Base-by-base conservation (phyloP, 345 rosid species). In the Viola odorata region DNA sequence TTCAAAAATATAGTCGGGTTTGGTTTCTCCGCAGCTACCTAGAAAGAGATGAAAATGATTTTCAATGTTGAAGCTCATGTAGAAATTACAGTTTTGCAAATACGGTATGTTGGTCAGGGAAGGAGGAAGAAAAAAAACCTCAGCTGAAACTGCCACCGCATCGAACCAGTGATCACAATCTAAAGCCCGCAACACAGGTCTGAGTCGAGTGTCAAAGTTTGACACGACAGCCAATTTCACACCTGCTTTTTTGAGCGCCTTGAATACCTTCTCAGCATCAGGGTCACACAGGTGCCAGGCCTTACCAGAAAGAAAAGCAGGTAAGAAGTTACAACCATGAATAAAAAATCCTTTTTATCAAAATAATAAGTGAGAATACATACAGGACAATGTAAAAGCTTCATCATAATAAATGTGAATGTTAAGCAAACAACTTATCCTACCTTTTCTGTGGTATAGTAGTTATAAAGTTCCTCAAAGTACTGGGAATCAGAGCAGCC, bases 231-330 rank as follows among this genome's bases (percentile, higher is more conserved):
- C 97, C 71, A 88, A 60, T 67, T 94, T 94, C 8, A 94, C 88
- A 9, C 96, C 96, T 1, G 89, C 88, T 68, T 77, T 73, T 62
- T 78, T 86, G 40, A 94, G 79, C 60, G 96, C 95, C 69, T 75
- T 75, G 57, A 94, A 94, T 40, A 90, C 96, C 65, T 82, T 85
- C 80, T 74, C 92, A 38, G 97, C 95, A 36, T 86, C 91, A 17
- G 96, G 95, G 74, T 94, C 99, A 70, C 91, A 86, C 11, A 94
- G 81, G 81, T 85, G 91, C 99, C 99, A 94, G 8, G 99, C 99
- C 99, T 94, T 70, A 47, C 11, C 12, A 47, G 23, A 40, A 41
- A 11, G 2, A 68, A 45, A 4, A 51, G 13, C 4, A 45, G 48
- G 42, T 17, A 12, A 14, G 15, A 38, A 65, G 42, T 57, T 50